Conservation (phyloP, 2,329 filamentous ascomycete genomes). For the Cladosporium phlei region DNA sequence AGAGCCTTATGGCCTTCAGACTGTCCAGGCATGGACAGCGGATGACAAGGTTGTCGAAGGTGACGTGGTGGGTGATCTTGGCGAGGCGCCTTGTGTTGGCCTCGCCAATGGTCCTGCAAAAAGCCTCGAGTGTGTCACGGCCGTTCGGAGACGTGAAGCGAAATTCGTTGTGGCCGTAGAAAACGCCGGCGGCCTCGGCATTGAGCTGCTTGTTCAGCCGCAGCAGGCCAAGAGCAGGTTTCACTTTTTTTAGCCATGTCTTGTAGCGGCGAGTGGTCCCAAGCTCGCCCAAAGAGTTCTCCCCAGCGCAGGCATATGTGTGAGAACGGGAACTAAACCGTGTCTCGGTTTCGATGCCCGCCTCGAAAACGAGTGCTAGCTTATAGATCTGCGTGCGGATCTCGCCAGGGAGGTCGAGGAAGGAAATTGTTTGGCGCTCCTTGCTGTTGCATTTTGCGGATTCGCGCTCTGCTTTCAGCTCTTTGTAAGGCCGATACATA, state of each 20-base stretch:
- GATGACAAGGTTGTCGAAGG: too few relatives aligned
- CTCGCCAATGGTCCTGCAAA: constrained; percentile 10
- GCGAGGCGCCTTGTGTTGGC: constrained; percentile 8
- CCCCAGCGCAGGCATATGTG: too few relatives aligned
- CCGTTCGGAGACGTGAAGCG: constrained; percentile 17
- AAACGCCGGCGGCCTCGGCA: constrained; percentile 37
- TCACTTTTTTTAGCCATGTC: background rate
- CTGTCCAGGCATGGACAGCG: too few relatives aligned
- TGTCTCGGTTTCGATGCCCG: too few relatives aligned
- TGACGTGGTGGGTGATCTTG: constrained; percentile 11
- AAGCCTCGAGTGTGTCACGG: constrained; percentile 8
- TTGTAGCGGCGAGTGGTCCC: background rate
- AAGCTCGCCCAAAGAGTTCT: too few relatives aligned
- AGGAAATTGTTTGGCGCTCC: background rate
- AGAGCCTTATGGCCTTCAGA: too few relatives aligned
- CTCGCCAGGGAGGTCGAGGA: constrained; percentile 12
- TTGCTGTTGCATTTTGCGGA: background rate
- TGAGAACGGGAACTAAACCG: too few relatives aligned
- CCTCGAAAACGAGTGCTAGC: background rate
- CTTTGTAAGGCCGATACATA: background rate
- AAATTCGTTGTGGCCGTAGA: constrained; percentile 46
- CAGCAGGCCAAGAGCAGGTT: constrained; percentile 8
- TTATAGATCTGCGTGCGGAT: constrained; percentile 12
- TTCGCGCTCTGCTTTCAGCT: constrained; percentile 8
- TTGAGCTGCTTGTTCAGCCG: constrained; percentile 27